Evolutionary conservation across 768 basidiomycete genomes (phyloP).

Genomic region (Mycena leptocephala): DNA sequence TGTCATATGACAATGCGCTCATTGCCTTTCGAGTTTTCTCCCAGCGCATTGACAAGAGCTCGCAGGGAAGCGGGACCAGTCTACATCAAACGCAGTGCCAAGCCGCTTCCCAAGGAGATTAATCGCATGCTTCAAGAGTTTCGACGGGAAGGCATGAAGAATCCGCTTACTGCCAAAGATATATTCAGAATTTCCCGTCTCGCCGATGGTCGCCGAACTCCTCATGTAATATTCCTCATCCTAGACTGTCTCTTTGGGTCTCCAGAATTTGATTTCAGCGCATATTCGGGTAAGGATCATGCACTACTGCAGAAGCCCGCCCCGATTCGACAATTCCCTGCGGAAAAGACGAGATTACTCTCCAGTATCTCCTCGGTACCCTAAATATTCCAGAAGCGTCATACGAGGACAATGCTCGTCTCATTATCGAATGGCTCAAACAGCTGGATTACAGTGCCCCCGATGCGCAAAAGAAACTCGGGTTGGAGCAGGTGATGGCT

Average conservation of each 20-base stretch:
- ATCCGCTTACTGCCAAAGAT: slow-evolving; percentile 41
- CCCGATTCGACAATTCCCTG: slow-evolving; percentile 46
- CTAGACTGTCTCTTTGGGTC: slow-evolving; percentile 44
- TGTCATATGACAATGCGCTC: slow-evolving; percentile 60
- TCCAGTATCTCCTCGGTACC: slow-evolving; percentile 55
- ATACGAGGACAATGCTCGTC: slow-evolving; percentile 54
- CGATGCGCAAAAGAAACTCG: slow-evolving; percentile 41
- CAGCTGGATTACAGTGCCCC: slow-evolving; percentile 44
- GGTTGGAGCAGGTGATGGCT: slow-evolving; percentile 42
- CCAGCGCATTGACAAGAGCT: slow-evolving; percentile 53
- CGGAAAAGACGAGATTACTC: slow-evolving; percentile 45
- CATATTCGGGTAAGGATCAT: slow-evolving; percentile 42
- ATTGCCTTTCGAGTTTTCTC: slow-evolving; percentile 55
- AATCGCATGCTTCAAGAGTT: slow-evolving; percentile 41
- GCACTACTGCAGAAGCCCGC: slow-evolving; percentile 31
- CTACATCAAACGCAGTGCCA: slow-evolving; percentile 47
- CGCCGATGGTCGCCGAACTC: slow-evolving; percentile 32
- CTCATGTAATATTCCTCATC: slow-evolving; percentile 40
- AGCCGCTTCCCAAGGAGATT: slow-evolving; percentile 19
- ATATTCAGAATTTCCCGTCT: slow-evolving; percentile 37
- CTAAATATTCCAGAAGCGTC: slow-evolving; percentile 56
- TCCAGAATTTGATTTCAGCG: slow-evolving; percentile 48
- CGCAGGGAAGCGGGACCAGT: slow-evolving; percentile 56
- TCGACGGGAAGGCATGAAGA: slow-evolving; percentile 38
- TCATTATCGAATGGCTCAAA: slow-evolving; percentile 50